phyloP scores from a whole-genome alignment of 768 basidiomycete species.

The Hericium erinaceus region DNA sequence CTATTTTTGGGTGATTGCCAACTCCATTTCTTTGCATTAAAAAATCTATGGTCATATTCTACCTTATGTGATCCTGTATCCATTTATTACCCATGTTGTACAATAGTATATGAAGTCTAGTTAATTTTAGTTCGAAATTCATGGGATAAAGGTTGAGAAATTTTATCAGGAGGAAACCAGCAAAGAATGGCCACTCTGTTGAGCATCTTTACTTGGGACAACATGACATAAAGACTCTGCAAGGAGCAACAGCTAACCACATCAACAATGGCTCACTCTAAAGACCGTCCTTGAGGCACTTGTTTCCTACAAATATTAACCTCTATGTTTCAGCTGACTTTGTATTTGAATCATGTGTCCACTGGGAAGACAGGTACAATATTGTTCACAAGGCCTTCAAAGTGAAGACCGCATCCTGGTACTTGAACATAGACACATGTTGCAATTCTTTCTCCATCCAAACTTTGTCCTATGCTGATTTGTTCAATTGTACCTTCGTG shows the following conservation, averaged over 20 bases:
- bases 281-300: not conserved
- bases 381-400: not conserved
- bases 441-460: no score
- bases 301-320: not conserved
- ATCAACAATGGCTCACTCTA: not conserved
- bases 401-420: not conserved
- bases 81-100: no score
- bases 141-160: not conserved
- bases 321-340: no score
- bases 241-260: not conserved
- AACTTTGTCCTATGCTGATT: no score
- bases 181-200: not conserved
- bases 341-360: not conserved
- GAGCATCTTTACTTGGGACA: not conserved
- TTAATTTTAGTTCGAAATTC: not conserved
- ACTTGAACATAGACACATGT: not conserved
- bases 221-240: not conserved
- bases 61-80: no score
- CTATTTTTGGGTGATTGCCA: no score
- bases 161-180: not conserved
- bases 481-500: no score
- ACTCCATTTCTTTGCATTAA: no score
- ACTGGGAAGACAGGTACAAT: not conserved
- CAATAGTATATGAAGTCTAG: no score
- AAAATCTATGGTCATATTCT: no score